Percentiles rank a stretch among this genome's conserved stretches.
Evolutionary conservation across 495 filamentous ascomycete species (phyloP).

Genomic region (Apiosordaria backusii): DNA sequence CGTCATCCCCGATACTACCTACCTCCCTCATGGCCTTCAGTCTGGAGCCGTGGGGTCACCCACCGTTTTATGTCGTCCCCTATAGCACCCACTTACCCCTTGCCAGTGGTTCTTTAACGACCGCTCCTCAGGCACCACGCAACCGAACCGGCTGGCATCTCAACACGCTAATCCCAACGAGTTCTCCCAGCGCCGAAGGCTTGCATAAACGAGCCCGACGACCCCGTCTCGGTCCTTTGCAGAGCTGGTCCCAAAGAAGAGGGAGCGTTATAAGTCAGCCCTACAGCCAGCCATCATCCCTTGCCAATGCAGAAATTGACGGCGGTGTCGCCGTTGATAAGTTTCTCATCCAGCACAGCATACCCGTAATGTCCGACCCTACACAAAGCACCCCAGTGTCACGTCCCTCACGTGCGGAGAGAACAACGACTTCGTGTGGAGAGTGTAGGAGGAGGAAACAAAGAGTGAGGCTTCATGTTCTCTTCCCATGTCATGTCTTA

Average conservation of each 20-base stretch:
- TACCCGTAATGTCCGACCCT: conserved; percentile 32
- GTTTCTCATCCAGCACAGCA: conserved; percentile 14
- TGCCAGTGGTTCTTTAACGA: conserved; percentile 3
- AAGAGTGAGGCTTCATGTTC: conserved; percentile 27
- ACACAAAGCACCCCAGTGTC: conserved; percentile 24
- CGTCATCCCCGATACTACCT: not conserved
- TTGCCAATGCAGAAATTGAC: conserved; percentile 9
- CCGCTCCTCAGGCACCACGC: not conserved
- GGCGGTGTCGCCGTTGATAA: conserved; percentile 6
- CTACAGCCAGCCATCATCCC: conserved; percentile 21
- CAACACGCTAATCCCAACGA: conserved; percentile 31
- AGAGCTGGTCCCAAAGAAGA: conserved; percentile 13
- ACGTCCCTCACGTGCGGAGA: conserved; percentile 33
- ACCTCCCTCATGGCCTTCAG: conserved; percentile 3
- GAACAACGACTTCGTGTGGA: conserved; percentile 38
- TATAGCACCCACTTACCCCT: not conserved
- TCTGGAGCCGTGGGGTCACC: conserved; percentile 4
- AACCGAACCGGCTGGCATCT: conserved; percentile 14
- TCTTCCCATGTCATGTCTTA: not conserved
- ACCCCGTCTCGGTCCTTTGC: conserved; percentile 13
- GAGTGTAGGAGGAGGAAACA: conserved; percentile 42
- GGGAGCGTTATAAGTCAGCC: conserved; percentile 35
- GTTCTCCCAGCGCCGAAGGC: conserved; percentile 26
- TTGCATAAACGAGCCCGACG: conserved; percentile 27
- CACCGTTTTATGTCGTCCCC: not conserved